phyloP scores from a whole-genome alignment of 176 grass and related monocot species.

The Musa itinerans region DNA sequence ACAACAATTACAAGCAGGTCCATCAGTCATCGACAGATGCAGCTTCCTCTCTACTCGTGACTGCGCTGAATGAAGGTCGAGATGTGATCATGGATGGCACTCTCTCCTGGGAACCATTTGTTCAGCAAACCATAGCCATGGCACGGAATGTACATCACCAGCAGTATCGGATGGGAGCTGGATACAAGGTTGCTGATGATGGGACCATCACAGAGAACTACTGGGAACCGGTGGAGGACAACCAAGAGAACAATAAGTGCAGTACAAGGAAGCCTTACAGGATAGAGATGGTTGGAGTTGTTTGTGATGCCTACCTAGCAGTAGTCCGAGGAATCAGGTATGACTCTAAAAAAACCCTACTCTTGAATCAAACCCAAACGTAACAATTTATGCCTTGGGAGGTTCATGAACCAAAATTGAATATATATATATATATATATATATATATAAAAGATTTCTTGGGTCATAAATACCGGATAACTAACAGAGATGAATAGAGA shows the following conservation, averaged over 20 bases:
- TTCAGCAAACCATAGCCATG: slow-evolving; percentile 80
- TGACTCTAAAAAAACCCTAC: neutral
- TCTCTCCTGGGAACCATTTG: slow-evolving; percentile 93
- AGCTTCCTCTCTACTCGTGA: slow-evolving; percentile 83
- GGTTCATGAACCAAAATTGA: too few species aligned
- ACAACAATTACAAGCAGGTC: slow-evolving; percentile 29
- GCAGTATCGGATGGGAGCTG: slow-evolving; percentile 74
- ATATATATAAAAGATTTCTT: too few species aligned
- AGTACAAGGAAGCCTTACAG: slow-evolving; percentile 55
- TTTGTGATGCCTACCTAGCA: slow-evolving; percentile 89
- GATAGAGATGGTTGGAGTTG: slow-evolving; percentile 74
- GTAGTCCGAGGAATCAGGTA: slow-evolving; percentile 85
- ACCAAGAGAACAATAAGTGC: neutral
- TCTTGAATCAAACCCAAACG: neutral
- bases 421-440: too few species aligned
- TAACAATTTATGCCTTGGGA: too few species aligned
- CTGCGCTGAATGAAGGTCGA: slow-evolving; percentile 83
- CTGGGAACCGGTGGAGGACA: slow-evolving; percentile 55
- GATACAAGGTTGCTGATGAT: slow-evolving; percentile 68
- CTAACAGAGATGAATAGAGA: too few species aligned
- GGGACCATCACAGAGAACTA: slow-evolving; percentile 67
- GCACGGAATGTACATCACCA: slow-evolving; percentile 62
- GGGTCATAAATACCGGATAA: too few species aligned
- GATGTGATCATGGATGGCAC: slow-evolving; percentile 98
- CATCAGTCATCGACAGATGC: slow-evolving; percentile 88